These are phyloP conservation scores for Yamadazyma atlantica DNA, from an alignment of 1,139 yeast species.

Conservation along the genomic window DNA sequence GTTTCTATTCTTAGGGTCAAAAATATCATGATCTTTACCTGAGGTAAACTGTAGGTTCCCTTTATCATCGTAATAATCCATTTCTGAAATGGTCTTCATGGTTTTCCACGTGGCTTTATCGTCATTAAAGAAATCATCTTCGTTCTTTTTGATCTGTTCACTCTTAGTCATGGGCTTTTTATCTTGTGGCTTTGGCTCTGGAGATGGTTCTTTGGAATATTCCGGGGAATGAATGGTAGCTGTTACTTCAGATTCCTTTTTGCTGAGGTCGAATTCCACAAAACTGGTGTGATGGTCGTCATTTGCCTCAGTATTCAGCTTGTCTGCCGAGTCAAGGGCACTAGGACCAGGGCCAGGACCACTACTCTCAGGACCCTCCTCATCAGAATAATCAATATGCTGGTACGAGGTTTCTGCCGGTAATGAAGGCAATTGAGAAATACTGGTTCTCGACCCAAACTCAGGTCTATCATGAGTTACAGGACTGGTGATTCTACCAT, in stretches of 20 bases:
- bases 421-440: conserved; percentile 21
- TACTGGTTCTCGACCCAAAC: conserved; percentile 19
- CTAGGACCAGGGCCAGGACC: too few species aligned
- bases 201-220: conserved; percentile 2
- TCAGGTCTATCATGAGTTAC: conserved; percentile 12
- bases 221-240: conserved; percentile 8
- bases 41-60: conserved; percentile 47
- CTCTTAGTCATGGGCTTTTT: conserved; percentile 6
- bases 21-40: conserved; percentile 21
- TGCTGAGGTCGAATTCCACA: conserved; percentile 36
- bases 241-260: conserved; percentile 4
- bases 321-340: too few species aligned
- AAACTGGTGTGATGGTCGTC: conserved; percentile 16
- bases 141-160: conserved; percentile 14
- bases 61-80: conserved; percentile 51
- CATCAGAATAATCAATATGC: conserved; percentile 7
- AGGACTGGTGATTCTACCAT: conserved; percentile 1
- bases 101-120: conserved; percentile 48
- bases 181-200: not conserved
- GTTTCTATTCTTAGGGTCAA: conserved; percentile 22
- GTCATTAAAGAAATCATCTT: conserved; percentile 38
- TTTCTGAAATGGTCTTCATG: conserved; percentile 51
- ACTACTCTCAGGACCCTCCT: too few species aligned
- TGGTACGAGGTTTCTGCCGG: conserved; percentile 13
- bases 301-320: too few species aligned